Evolutionary conservation across 352 stramenopile genomes (phyloP), one percentile per base, ranked within the genome.

Genomic region (Aphanomyces astaci): DNA sequence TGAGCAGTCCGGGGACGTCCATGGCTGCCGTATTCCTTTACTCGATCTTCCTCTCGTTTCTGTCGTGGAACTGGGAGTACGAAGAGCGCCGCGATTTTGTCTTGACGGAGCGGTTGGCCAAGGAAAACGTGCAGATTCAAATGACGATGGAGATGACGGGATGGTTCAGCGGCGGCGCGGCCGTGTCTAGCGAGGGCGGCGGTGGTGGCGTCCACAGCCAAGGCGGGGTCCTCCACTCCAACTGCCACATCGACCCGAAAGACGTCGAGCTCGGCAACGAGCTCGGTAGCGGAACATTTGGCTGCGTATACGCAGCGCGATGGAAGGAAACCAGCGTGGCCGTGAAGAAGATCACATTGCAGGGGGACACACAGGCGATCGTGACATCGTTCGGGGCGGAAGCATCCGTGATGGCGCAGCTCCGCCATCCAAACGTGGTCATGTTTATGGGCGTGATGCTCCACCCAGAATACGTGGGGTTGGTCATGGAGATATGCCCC

Each of bases 391-490:
- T 92, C 39, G 84, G 84, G 25, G 87, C 86, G 0, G 84, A 92
- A 66, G 84, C 83, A 22, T 90, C 82, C 45, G 83, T 92, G 19
- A 94, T 94, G 84, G 82, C 86, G 13, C 82, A 94, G 67, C 74
- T 94, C 5, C 81, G 82, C 17, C 84, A 94, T 72, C 82, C 82
- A 51, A 94, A 92, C 56, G 82, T 94, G 0, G 86, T 94, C 57
- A 94, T 96, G 81, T 95, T 95, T 72, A 92, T 96, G 84, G 88
- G 88, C 27, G 81, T 92, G 24, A 94, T 92, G 81, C 79, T 94
- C 31, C 84, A 92, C n/a, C 87, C 86, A 0, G 81, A 92, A 46
- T 92, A 90, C 31, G 83, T 94, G 28, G 84, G 86, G 0, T 65
- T 96, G 4, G 88, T 96, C 51, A 96, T 96, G 87, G 87, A 96